A percentile compares a stretch with the other conserved stretches of the same genome.
phyloP scores from a whole-genome alignment of 2,329 filamentous ascomycete genomes.

The Lasiodiplodia theobromae region DNA sequence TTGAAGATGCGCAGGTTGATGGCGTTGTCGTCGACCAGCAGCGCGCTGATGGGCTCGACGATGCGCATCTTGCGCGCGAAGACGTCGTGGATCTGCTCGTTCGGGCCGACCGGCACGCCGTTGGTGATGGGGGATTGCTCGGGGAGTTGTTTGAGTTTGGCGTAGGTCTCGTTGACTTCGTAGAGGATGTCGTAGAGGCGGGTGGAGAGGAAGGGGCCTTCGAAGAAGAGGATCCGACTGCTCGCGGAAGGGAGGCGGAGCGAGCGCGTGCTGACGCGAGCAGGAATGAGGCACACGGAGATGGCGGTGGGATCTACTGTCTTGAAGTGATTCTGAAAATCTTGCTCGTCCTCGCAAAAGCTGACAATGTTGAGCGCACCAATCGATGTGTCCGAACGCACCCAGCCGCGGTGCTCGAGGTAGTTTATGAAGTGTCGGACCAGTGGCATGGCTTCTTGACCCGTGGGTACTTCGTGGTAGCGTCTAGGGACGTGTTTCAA shows the following conservation, averaged over 20 bases:
- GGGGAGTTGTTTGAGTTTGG: slow-evolving; percentile 6
- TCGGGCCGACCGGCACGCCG: not conserved
- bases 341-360: slow-evolving; percentile 35
- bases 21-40: slow-evolving; percentile 58
- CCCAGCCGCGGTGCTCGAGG: slow-evolving; percentile 32
- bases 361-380: slow-evolving; percentile 39
- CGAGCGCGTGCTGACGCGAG: slow-evolving; percentile 35
- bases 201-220: slow-evolving; percentile 39
- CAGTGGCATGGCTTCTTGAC: not conserved
- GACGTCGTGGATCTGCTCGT: slow-evolving; percentile 13
- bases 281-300: slow-evolving; percentile 42
- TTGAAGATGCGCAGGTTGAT: slow-evolving; percentile 59
- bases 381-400: slow-evolving; percentile 21
- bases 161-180: slow-evolving; percentile 29
- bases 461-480: slow-evolving; percentile 29
- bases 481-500: slow-evolving; percentile 32
- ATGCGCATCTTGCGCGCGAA: slow-evolving; percentile 15
- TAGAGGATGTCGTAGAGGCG: slow-evolving; percentile 33
- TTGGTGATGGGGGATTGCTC: not conserved
- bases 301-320: slow-evolving; percentile 34
- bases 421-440: slow-evolving; percentile 33
- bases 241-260: slow-evolving; percentile 32
- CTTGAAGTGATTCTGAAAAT: slow-evolving; percentile 34
- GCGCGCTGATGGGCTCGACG: slow-evolving; percentile 32
- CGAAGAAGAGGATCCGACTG: slow-evolving; percentile 38